Conservation (phyloP, 257 asterid genomes). For the Gardenia jasminoides region DNA sequence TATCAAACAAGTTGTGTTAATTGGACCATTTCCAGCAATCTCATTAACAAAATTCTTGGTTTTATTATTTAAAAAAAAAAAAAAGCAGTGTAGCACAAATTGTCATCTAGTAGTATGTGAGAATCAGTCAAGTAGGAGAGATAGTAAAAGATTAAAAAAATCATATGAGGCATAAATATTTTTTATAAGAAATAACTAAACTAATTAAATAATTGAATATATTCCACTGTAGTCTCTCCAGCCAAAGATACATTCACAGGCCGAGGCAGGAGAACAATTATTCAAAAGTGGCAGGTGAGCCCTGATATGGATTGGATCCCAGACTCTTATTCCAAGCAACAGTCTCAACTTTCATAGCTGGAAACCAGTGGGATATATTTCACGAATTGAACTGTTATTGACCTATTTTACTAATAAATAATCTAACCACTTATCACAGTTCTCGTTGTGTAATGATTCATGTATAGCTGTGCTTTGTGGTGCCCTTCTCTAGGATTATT, state of each 20-base stretch:
- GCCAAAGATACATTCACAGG: neutral
- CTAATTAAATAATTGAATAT: no score
- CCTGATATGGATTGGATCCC: neutral
- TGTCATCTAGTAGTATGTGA: no score
- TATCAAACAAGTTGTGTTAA: no score
- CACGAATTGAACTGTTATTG: neutral
- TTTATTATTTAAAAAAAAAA: no score
- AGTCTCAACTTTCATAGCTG: conserved; percentile 9
- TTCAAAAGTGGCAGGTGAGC: conserved; percentile 1
- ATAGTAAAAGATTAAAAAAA: no score
- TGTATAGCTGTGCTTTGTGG: neutral
- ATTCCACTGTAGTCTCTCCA: neutral
- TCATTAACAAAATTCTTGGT: no score
- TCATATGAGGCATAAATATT: no score
- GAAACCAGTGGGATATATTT: neutral
- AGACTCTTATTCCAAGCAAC: conserved; percentile 11
- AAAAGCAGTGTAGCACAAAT: no score
- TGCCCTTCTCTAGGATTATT: neutral
- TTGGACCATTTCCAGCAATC: no score
- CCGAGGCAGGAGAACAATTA: neutral
- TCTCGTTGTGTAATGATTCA: neutral
- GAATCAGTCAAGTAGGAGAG: no score
- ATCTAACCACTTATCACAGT: neutral
- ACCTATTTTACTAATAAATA: neutral
- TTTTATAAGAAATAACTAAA: no score